Evolutionary conservation across 345 rosid species (phyloP).

Genomic region (Syzygium jambos): DNA sequence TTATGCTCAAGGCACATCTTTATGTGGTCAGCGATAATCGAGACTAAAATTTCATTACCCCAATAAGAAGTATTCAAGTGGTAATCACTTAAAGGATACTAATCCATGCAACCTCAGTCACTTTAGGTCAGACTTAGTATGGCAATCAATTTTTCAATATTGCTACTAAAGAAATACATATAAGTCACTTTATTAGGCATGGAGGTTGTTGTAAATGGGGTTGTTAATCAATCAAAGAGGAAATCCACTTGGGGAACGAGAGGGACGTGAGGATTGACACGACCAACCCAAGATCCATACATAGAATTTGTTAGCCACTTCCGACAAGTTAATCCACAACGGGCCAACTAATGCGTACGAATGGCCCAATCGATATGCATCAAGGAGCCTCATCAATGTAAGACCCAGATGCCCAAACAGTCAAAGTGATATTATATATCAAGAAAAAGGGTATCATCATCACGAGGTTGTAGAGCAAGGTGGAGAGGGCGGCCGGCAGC

Average conservation of each 20-base stretch:
- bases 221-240: neutral
- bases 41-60: neutral
- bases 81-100: too few relatives aligned
- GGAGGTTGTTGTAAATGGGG: neutral
- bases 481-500: neutral
- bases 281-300: neutral
- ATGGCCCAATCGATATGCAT: neutral
- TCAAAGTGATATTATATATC: neutral
- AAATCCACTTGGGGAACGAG: neutral
- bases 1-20: neutral
- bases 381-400: neutral
- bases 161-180: neutral
- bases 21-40: neutral
- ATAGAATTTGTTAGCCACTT: neutral
- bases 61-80: neutral
- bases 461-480: neutral
- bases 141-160: neutral
- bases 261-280: neutral
- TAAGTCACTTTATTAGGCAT: neutral
- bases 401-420: neutral
- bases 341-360: neutral
- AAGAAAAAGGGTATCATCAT: neutral
- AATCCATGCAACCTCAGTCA: neutral
- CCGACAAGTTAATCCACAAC: neutral
- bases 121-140: neutral